phyloP scores from a whole-genome alignment of 73 alveolate genomes.

The Paraurostyla sp. region DNA sequence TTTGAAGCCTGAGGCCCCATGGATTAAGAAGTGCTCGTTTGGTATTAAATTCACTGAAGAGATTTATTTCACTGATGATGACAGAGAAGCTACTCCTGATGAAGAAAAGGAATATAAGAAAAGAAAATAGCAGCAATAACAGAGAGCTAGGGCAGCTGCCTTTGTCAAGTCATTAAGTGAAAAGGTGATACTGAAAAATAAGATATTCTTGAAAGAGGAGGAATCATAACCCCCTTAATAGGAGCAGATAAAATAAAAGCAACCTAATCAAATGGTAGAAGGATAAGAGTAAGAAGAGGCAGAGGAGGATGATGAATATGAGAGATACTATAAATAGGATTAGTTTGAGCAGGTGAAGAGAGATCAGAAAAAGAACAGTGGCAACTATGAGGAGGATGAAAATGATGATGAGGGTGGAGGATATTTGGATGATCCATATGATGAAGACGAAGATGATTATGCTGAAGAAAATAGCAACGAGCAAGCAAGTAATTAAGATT shows the following conservation, averaged over 20 bases:
- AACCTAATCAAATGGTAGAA: not conserved
- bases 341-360: constrained; percentile 6
- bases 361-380: not conserved
- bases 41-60: constrained; percentile 81
- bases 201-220: constrained; percentile 31
- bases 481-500: not conserved
- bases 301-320: constrained; percentile 27
- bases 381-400: not conserved
- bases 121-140: constrained; percentile 30
- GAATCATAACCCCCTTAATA: not conserved
- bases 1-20: constrained; percentile 80
- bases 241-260: not conserved
- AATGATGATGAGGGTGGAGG: constrained; percentile 12
- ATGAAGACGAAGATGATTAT: constrained; percentile 20
- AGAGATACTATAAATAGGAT: too few species aligned
- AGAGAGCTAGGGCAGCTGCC: constrained; percentile 59
- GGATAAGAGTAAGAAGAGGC: not conserved
- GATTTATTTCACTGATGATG: constrained; percentile 78
- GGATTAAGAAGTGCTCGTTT: constrained; percentile 73
- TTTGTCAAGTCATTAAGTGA: constrained; percentile 47
- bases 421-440: constrained; percentile 52
- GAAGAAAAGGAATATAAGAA: constrained; percentile 59
- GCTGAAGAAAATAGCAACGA: too few species aligned
- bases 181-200: constrained; percentile 9
- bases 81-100: constrained; percentile 69